Conservation (phyloP, 2,329 filamentous ascomycete species). For the Furcasterigmium furcatum region DNA sequence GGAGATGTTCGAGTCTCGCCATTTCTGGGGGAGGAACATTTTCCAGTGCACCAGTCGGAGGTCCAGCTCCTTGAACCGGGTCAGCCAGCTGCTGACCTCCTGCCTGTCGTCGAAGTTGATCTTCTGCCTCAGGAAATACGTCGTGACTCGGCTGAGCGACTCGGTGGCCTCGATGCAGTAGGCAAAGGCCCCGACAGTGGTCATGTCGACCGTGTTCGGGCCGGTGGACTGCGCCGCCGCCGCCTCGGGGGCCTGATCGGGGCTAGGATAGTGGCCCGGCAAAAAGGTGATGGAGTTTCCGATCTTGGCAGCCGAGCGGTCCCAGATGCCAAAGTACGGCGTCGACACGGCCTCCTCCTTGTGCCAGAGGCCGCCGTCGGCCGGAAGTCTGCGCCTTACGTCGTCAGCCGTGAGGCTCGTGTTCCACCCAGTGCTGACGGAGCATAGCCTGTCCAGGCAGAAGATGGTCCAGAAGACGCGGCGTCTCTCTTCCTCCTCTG, state of each 20-base stretch:
- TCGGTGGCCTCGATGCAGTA: conserved; percentile 45
- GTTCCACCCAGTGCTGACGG: conserved; percentile 24
- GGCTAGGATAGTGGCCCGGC: conserved; percentile 24
- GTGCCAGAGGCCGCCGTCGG: conserved; percentile 38
- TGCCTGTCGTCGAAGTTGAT: conserved; percentile 33
- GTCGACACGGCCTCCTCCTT: conserved; percentile 32
- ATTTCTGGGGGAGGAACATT: conserved; percentile 37
- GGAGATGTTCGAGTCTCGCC: conserved; percentile 31
- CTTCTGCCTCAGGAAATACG: conserved; percentile 39
- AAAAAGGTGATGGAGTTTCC: conserved; percentile 35
- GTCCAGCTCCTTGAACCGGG: conserved; percentile 44
- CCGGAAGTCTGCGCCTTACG: conserved; percentile 23
- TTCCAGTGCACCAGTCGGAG: conserved; percentile 42
- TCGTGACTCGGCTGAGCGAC: conserved; percentile 38
- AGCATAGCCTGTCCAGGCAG: conserved; percentile 23
- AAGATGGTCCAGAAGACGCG: conserved; percentile 29
- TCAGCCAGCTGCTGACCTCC: conserved; percentile 39
- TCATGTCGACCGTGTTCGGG: conserved; percentile 20
- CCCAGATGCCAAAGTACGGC: conserved; percentile 42
- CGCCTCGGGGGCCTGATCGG: conserved; percentile 12
- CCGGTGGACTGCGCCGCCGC: conserved; percentile 4
- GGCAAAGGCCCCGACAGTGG: conserved; percentile 40
- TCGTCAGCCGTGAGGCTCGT: conserved; percentile 26
- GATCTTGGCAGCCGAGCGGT: conserved; percentile 32
- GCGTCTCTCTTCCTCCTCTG: conserved; percentile 25